These are phyloP conservation scores for Noccaea bulbosa DNA, from an alignment of 345 rosid genomes.

Conservation along the genomic window DNA sequence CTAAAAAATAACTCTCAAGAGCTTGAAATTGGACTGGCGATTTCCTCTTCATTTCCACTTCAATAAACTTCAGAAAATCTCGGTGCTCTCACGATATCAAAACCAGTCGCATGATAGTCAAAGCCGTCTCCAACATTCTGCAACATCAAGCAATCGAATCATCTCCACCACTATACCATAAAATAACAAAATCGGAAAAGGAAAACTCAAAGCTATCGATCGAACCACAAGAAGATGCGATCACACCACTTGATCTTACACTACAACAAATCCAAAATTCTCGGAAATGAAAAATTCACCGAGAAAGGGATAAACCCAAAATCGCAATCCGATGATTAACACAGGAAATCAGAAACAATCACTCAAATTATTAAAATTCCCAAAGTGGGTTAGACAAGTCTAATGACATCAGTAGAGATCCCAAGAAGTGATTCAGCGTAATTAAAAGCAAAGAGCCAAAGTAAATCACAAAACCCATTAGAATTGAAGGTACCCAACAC, in stretches of 20 bases:
- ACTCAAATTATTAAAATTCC: neutral
- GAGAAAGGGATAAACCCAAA: neutral
- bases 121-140: slow-evolving; percentile 43
- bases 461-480: neutral
- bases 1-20: slow-evolving; percentile 67
- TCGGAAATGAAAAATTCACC: neutral
- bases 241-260: slow-evolving; percentile 23
- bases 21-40: slow-evolving; percentile 70
- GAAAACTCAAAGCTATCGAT: neutral
- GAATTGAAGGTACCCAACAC: slow-evolving; percentile 13
- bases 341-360: slow-evolving; percentile 1
- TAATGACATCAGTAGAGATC: slow-evolving; percentile 7
- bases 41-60: slow-evolving; percentile 65
- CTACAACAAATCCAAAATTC: slow-evolving; percentile 14
- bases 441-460: slow-evolving; percentile 17
- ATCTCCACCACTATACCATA: neutral
- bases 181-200: neutral
- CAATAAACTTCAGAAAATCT: neutral
- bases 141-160: slow-evolving; percentile 21
- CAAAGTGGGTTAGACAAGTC: neutral
- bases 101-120: slow-evolving; percentile 19
- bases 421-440: slow-evolving; percentile 5
- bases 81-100: neutral
- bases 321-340: neutral
- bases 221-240: slow-evolving; percentile 15